Evolutionary conservation across 108 stramenopile genomes (phyloP).

Genomic region (Seminavis robusta): DNA sequence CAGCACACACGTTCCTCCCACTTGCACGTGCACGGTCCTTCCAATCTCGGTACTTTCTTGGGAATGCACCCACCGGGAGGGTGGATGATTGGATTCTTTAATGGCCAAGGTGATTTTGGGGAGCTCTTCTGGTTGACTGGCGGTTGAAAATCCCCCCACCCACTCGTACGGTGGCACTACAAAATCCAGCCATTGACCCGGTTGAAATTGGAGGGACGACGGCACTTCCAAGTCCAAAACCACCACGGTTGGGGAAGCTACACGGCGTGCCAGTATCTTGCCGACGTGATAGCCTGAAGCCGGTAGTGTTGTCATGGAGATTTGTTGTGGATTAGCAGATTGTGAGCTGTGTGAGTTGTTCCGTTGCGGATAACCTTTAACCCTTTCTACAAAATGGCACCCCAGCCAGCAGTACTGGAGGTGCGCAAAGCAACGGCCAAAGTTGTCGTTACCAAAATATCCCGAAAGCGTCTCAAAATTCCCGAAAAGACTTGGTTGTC

Average conservation of each 20-base stretch:
- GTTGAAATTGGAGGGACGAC: slow-evolving; percentile 6
- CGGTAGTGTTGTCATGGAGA: too few relatives aligned
- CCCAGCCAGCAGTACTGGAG: too few relatives aligned
- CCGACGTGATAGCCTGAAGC: slow-evolving; percentile 25
- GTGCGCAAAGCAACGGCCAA: too few relatives aligned
- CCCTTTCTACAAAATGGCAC: too few relatives aligned
- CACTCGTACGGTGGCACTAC: slow-evolving; percentile 10
- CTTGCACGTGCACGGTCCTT: slow-evolving; percentile 9
- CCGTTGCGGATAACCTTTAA: too few relatives aligned
- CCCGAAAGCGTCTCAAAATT: too few relatives aligned
- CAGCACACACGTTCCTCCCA: slow-evolving; percentile 18
- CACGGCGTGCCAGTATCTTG: slow-evolving; percentile 5
- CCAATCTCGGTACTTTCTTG: slow-evolving; percentile 8
- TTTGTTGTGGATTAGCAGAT: too few relatives aligned
- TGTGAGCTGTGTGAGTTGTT: too few relatives aligned
- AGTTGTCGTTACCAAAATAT: too few relatives aligned
- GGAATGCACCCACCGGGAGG: slow-evolving; percentile 23
- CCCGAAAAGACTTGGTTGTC: too few relatives aligned
- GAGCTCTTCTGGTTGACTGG: slow-evolving; percentile 19
- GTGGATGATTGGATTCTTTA: slow-evolving; percentile 13
- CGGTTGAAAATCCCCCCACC: slow-evolving; percentile 37
- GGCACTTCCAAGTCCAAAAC: slow-evolving; percentile 13
- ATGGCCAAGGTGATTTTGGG: slow-evolving; percentile 22
- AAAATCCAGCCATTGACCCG: slow-evolving; percentile 37
- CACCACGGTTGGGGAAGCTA: slow-evolving; percentile 26